Conservation (phyloP, 768 basidiomycete species). For the Kwoniella europaea region DNA sequence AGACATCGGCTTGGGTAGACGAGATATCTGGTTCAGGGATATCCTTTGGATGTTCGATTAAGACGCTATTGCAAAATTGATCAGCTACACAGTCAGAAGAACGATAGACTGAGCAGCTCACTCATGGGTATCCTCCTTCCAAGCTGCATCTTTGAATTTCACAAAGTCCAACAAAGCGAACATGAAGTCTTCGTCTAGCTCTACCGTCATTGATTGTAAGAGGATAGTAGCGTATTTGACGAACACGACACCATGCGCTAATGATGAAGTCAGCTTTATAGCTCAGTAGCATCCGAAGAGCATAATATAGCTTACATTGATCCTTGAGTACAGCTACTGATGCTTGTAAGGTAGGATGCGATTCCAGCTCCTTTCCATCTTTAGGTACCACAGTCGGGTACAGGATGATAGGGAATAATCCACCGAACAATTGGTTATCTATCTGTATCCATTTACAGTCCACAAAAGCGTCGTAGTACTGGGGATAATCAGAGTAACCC, state of each 20-base stretch:
- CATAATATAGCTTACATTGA: constrained; percentile 76
- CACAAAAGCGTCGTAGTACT: constrained; percentile 78
- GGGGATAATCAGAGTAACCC: constrained; percentile 78
- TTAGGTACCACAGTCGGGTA: constrained; percentile 85
- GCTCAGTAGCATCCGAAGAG: too few species aligned
- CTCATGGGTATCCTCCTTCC: constrained; percentile 80
- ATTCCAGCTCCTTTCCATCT: constrained; percentile 70
- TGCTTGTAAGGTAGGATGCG: constrained; percentile 84
- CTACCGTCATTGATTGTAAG: constrained; percentile 90
- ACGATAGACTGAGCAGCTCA: constrained; percentile 59
- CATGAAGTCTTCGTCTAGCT: constrained; percentile 95
- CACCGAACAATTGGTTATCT: constrained; percentile 97
- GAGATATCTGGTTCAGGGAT: constrained; percentile 61
- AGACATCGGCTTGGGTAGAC: constrained; percentile 72
- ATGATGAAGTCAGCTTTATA: constrained; percentile 23
- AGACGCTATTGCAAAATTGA: constrained; percentile 62
- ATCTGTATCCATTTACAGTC: constrained; percentile 87
- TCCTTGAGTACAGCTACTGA: constrained; percentile 91
- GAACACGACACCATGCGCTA: constrained; percentile 97
- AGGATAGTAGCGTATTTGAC: constrained; percentile 95
- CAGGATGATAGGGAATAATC: constrained; percentile 88
- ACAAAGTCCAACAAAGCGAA: constrained; percentile 90
- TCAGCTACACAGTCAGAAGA: too few species aligned
- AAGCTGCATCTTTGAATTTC: constrained; percentile 86
- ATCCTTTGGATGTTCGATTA: constrained; percentile 72